A percentile compares a stretch with the other conserved stretches of the same genome.
Evolutionary conservation across 306 rosid genomes (phyloP).

Genomic region (Cyamopsis tetragonoloba): DNA sequence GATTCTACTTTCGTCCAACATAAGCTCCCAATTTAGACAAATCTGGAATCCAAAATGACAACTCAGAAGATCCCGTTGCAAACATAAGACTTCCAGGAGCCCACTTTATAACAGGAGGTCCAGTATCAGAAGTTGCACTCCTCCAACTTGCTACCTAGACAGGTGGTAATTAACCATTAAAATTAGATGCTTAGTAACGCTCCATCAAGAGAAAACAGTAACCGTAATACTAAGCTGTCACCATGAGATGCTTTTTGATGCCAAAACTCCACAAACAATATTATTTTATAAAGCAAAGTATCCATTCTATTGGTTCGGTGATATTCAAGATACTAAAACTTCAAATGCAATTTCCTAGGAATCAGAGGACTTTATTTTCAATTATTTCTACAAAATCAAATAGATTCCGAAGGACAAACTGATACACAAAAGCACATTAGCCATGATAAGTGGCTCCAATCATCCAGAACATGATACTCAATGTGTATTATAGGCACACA

Average conservation of each 20-base stretch:
- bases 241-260: background rate
- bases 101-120: conserved; percentile 91
- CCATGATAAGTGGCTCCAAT: background rate
- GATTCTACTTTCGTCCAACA: conserved; percentile 71
- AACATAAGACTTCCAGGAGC: conserved; percentile 94
- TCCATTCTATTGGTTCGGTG: background rate
- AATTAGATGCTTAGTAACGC: background rate
- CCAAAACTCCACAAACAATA: background rate
- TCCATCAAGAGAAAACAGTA: background rate
- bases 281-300: background rate
- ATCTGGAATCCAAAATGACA: conserved; percentile 93
- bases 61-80: conserved; percentile 85
- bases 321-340: background rate
- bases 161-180: conserved; percentile 13
- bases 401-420: background rate
- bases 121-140: conserved; percentile 73
- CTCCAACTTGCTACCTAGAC: conserved; percentile 87
- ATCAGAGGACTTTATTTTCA: background rate
- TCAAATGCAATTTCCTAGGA: background rate
- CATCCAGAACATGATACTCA: conserved; percentile 1
- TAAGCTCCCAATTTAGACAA: conserved; percentile 85
- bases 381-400: background rate
- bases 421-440: background rate
- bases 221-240: background rate
- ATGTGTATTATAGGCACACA: background rate